Conservation (phyloP, 1,284 basidiomycete species). For the Papiliotrema nemorosa region DNA sequence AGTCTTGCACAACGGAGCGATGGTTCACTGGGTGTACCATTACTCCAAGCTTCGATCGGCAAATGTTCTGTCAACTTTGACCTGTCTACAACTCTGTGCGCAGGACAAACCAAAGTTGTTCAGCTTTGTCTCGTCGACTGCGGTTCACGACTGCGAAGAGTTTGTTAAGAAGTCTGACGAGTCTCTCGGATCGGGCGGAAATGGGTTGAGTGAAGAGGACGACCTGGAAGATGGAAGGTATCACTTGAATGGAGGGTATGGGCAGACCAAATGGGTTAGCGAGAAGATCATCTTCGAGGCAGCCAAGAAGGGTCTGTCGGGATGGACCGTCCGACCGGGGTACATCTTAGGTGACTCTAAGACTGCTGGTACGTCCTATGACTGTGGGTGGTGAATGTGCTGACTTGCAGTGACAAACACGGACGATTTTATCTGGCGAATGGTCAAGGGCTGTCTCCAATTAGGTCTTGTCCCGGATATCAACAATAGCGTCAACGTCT, state of each 20-base stretch:
- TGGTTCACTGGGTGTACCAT: conserved; percentile 99
- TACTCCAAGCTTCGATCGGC: conserved; percentile 88
- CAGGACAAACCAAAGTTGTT: conserved; percentile 72
- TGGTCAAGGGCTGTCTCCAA: conserved; percentile 97
- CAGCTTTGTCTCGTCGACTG: conserved; percentile 92
- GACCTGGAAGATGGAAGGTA: conserved; percentile 81
- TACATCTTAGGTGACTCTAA: conserved; percentile 93
- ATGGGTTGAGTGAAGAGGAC: conserved; percentile 82
- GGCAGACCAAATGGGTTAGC: conserved; percentile 97
- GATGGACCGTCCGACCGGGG: conserved; percentile 86
- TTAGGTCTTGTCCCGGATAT: conserved; percentile 94
- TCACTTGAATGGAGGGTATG: conserved; percentile 85
- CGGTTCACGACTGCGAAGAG: conserved; percentile 84
- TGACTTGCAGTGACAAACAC: conserved; percentile 82
- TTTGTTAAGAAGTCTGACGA: conserved; percentile 85
- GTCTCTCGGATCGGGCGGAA: conserved; percentile 52
- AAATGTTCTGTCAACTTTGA: conserved; percentile 87
- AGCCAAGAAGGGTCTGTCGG: conserved; percentile 76
- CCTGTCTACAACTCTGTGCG: conserved; percentile 73
- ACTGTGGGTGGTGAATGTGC: background rate
- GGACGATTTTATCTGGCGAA: conserved; percentile 97
- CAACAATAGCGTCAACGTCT: conserved; percentile 98
- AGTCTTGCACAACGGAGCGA: conserved; percentile 91
- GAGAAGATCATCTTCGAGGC: conserved; percentile 93
- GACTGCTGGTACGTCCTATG: conserved; percentile 65